Base-by-base conservation (phyloP, 805 yeast genomes). In the Torulaspora delbrueckii region DNA sequence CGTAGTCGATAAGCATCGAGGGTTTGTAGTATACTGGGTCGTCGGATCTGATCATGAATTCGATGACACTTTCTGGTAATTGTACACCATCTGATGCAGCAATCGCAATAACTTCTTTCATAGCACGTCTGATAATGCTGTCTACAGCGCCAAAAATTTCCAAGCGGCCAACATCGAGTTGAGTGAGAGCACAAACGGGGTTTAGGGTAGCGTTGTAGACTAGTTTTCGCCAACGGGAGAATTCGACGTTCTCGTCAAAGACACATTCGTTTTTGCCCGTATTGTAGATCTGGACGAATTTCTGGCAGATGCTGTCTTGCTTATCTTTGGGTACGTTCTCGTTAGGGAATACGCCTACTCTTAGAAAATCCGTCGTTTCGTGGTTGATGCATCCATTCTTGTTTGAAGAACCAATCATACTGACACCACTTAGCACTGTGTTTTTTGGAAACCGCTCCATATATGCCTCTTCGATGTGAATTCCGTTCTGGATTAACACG, bases 141-240 rank as follows among this genome's bases (percentile, higher is more conserved):
- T 70, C 68, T 23, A 68, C 56, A 9, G 73, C 71, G 4, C 79
- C 80, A 22, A 73, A 60, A 25, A 69, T 59, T 46, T 65, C 71
- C 25, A 78, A 54, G 40, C 84, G 70, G 14, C 82, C 84, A n/a
- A 75, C 71, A 54, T 82, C 87, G 8, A 79, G 62, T 10, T 75
- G 75, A 1, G 82, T 75, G 38, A 82, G 60, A 0, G 86, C 78
- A 48, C 83, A 73, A 4, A 76, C 65, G 5, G 89, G 74, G 66
- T 85, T 85, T 58, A 80, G 69, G 1, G 82, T 68, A 16, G 86
- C 81, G 60, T 84, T 85, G 67, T 84, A 84, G 10, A 85, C 73
- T 50, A 85, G 71, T 60, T 85, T 85, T 46, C 73, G 67, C 79
- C 86, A 82, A 53, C 95, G 70, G 32, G 76, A 69, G 60, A 60